These are phyloP conservation scores for Pseudogymnoascus sp. DNA, from an alignment of 2,329 filamentous ascomycete species.

Conservation along the genomic window DNA sequence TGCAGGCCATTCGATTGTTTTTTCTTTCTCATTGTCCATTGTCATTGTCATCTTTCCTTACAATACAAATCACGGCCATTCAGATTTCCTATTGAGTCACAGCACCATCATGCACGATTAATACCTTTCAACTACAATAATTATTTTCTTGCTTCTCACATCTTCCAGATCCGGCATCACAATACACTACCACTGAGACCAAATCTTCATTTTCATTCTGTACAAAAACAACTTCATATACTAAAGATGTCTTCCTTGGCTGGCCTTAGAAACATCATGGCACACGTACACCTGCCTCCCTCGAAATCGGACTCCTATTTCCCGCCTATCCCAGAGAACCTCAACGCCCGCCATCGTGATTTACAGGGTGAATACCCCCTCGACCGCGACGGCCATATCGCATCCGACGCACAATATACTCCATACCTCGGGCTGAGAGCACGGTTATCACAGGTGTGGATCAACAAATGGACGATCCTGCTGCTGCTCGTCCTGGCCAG, in stretches of 20 bases:
- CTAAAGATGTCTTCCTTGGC: conserved; percentile 26
- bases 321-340: conserved; percentile 30
- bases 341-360: conserved; percentile 24
- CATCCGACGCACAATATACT: conserved; percentile 64
- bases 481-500: conserved; percentile 77
- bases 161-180: background rate
- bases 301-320: conserved; percentile 20
- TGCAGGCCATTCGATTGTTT: background rate
- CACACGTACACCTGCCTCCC: conserved; percentile 27
- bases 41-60: background rate
- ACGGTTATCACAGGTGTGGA: conserved; percentile 89
- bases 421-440: conserved; percentile 87
- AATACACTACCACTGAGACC: conserved; percentile 7
- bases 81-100: background rate
- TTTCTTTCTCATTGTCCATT: conserved; percentile 6
- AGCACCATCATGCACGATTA: background rate
- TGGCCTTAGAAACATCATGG: conserved; percentile 23
- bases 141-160: background rate
- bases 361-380: conserved; percentile 21
- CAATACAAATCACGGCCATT: conserved; percentile 2
- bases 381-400: conserved; percentile 23
- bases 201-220: conserved; percentile 7
- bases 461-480: conserved; percentile 94
- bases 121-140: background rate
- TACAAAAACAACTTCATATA: conserved; percentile 12